Conservation (phyloP, 2,329 filamentous ascomycete genomes). For the Exophiala sp. region DNA sequence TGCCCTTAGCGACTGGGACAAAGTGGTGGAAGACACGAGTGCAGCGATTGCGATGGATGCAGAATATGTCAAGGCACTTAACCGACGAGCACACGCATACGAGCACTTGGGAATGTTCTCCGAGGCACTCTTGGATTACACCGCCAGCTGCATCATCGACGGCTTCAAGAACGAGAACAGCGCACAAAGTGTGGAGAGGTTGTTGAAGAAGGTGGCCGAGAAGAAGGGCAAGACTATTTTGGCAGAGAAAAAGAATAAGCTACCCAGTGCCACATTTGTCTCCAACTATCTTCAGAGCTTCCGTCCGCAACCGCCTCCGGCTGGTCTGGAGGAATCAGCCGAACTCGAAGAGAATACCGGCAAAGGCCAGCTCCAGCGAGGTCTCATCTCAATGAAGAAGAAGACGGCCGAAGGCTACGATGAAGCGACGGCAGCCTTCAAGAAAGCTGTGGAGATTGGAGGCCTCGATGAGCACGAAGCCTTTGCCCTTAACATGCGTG, state of each 20-base stretch:
- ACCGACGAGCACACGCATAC: constrained; percentile 93
- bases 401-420: constrained; percentile 91
- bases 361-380: constrained; percentile 79
- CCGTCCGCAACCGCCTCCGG: constrained; percentile 74
- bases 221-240: constrained; percentile 89
- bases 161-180: constrained; percentile 89
- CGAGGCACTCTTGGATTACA: constrained; percentile 95
- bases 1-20: constrained; percentile 86
- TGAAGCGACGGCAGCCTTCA: constrained; percentile 79
- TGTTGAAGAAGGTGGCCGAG: constrained; percentile 96
- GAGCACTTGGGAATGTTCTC: constrained; percentile 88
- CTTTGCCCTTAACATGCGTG: constrained; percentile 92
- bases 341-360: constrained; percentile 75
- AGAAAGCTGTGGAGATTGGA: constrained; percentile 78
- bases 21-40: constrained; percentile 94
- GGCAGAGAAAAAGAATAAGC: constrained; percentile 72
- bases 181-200: constrained; percentile 82
- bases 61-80: constrained; percentile 96
- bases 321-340: constrained; percentile 75
- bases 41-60: constrained; percentile 90
- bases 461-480: constrained; percentile 80
- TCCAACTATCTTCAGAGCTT: constrained; percentile 99
- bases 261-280: constrained; percentile 94
- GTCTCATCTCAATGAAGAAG: constrained; percentile 73
- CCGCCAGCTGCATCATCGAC: constrained; percentile 98